Conservation (phyloP, 1,284 basidiomycete genomes). For the Irpex rosettiformis region DNA sequence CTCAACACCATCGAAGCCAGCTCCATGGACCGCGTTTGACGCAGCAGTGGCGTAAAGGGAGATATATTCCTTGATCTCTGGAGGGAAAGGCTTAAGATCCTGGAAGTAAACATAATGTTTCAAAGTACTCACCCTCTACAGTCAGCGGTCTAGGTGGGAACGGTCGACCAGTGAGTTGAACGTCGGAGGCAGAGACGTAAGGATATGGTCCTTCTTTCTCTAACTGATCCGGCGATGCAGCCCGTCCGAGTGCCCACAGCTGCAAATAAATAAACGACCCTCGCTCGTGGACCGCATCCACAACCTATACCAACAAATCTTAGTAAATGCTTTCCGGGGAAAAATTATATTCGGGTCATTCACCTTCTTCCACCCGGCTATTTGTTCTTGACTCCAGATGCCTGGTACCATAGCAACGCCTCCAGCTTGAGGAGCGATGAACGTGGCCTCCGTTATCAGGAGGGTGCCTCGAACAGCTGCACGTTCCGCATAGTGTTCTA, state of each 20-base stretch:
- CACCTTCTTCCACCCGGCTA: conserved; percentile 43
- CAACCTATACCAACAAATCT: conserved; percentile 18
- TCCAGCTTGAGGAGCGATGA: conserved; percentile 36
- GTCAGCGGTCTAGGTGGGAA: conserved; percentile 33
- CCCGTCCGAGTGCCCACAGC: conserved; percentile 43
- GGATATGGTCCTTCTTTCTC: conserved; percentile 23
- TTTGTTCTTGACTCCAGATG: conserved; percentile 41
- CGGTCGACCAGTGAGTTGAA: conserved; percentile 19
- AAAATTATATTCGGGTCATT: conserved; percentile 13
- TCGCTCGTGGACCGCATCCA: conserved; percentile 27
- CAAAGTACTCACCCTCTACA: conserved; percentile 20
- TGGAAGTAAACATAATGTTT: neutral
- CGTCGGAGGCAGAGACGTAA: conserved; percentile 36
- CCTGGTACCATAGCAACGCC: conserved; percentile 35
- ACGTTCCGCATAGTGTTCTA: conserved; percentile 46
- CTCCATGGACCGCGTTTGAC: conserved; percentile 35
- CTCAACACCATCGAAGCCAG: conserved; percentile 46
- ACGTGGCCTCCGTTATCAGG: conserved; percentile 45
- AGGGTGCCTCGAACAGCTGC: conserved; percentile 40
- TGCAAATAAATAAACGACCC: conserved; percentile 42
- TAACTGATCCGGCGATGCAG: conserved; percentile 30
- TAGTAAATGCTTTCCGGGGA: neutral
- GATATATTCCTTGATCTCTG: conserved; percentile 43
- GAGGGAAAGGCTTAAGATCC: conserved; percentile 10
- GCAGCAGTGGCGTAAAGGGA: conserved; percentile 36